phyloP scores from a whole-genome alignment of 2,329 filamentous ascomycete genomes.

The Helminthosporium solani region DNA sequence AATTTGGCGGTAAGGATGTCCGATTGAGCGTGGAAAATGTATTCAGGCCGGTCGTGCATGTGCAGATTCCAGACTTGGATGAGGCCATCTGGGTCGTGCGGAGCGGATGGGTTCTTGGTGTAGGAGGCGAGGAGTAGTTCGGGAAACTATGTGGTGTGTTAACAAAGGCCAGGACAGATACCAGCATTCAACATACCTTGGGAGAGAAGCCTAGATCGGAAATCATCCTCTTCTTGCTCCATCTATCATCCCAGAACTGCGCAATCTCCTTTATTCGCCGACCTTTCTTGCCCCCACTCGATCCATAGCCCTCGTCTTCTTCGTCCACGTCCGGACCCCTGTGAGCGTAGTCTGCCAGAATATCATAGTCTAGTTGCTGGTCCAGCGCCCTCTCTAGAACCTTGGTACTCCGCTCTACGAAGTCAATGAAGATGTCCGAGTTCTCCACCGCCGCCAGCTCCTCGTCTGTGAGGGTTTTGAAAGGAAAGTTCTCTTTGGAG shows the following conservation, averaged over 20 bases:
- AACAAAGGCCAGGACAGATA: constrained; percentile 8
- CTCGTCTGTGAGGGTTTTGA: constrained; percentile 75
- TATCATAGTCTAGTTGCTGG: constrained; percentile 92
- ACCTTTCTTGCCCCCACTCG: constrained; percentile 68
- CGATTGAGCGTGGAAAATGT: constrained; percentile 93
- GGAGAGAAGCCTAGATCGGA: constrained; percentile 94
- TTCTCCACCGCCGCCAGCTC: constrained; percentile 88
- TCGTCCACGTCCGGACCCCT: constrained; percentile 77
- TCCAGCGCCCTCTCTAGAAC: constrained; percentile 95
- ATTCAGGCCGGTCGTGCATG: constrained; percentile 90
- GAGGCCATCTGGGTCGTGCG: constrained; percentile 88
- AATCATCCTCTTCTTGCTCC: constrained; percentile 97
- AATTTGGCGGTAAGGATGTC: constrained; percentile 95
- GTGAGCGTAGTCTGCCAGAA: constrained; percentile 89
- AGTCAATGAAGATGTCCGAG: constrained; percentile 91
- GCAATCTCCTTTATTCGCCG: constrained; percentile 81
- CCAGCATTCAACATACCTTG: constrained; percentile 56
- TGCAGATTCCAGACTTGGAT: constrained; percentile 98
- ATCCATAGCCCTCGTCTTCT: constrained; percentile 72
- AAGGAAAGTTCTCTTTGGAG: constrained; percentile 64
- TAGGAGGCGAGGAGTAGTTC: constrained; percentile 93
- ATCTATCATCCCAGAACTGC: constrained; percentile 92
- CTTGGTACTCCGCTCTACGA: constrained; percentile 93
- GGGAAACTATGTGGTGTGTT: constrained; percentile 60
- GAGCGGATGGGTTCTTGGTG: constrained; percentile 94